These are phyloP conservation scores for Pouteria campechiana DNA, from an alignment of 179 eudicot species.

Conservation along the genomic window DNA sequence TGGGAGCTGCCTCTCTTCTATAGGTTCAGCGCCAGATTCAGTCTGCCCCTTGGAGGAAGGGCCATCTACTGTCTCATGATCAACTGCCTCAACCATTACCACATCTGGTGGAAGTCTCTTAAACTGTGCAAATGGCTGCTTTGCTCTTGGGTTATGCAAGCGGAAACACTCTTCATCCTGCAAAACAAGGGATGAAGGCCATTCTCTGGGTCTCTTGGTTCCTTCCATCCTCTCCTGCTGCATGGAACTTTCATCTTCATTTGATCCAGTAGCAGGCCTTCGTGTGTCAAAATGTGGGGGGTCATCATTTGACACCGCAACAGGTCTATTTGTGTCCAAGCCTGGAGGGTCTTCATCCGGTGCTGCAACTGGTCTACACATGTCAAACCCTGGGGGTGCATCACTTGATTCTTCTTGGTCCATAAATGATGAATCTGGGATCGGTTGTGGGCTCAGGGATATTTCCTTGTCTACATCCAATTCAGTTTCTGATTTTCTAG, in stretches of 20 bases:
- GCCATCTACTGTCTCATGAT: constrained; percentile 29
- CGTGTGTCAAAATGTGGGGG: constrained; percentile 22
- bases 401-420: constrained; percentile 34
- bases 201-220: constrained; percentile 52
- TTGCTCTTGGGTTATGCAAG: constrained; percentile 20
- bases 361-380: too few relatives aligned
- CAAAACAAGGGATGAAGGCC: constrained; percentile 30
- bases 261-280: constrained; percentile 25
- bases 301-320: constrained; percentile 21
- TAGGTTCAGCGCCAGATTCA: constrained; percentile 28
- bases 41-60: constrained; percentile 18
- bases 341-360: too few relatives aligned
- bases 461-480: constrained; percentile 12
- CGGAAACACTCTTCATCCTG: constrained; percentile 22
- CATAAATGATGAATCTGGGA: constrained; percentile 20
- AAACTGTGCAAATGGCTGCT: constrained; percentile 13
- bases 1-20: constrained; percentile 71
- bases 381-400: constrained; percentile 23
- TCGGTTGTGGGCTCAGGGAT: constrained; percentile 15
- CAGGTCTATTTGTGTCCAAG: too few relatives aligned
- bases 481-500: constrained; percentile 6
- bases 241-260: constrained; percentile 64
- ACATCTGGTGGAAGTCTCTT: constrained; percentile 13
- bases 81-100: constrained; percentile 13
- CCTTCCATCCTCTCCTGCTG: constrained; percentile 28